phyloP scores from a whole-genome alignment of 2,329 filamentous ascomycete species.

The Neopestalotiopsis rosae region DNA sequence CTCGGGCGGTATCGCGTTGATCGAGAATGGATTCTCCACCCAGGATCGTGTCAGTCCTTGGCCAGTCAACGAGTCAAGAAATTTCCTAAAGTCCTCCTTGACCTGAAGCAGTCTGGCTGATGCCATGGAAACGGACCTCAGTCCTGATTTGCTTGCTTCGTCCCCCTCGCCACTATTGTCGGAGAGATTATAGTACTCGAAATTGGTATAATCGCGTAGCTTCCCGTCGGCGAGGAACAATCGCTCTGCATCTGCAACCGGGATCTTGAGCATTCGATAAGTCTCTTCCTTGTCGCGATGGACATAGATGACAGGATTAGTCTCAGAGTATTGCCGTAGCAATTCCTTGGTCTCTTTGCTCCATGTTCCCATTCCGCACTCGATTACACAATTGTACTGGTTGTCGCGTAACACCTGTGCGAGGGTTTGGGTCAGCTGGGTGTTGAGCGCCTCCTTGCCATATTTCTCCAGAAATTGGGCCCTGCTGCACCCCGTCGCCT shows the following conservation, averaged over 20 bases:
- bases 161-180: constrained; percentile 43
- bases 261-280: constrained; percentile 58
- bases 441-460: constrained; percentile 66
- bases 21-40: constrained; percentile 64
- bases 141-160: constrained; percentile 35
- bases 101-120: constrained; percentile 63
- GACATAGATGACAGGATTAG: constrained; percentile 73
- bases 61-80: constrained; percentile 63
- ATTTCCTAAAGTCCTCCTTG: constrained; percentile 65
- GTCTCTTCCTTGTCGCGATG: constrained; percentile 69
- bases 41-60: constrained; percentile 55
- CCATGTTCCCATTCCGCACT: constrained; percentile 70
- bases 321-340: constrained; percentile 63
- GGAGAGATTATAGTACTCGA: constrained; percentile 75
- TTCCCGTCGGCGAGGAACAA: constrained; percentile 60
- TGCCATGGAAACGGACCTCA: constrained; percentile 52
- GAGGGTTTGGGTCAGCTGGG: constrained; percentile 66
- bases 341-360: constrained; percentile 63
- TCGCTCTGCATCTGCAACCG: constrained; percentile 55
- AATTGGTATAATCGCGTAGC: constrained; percentile 68
- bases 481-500: constrained; percentile 65
- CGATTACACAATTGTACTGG: constrained; percentile 68
- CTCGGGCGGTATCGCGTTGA: constrained; percentile 64
- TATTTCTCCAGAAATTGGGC: constrained; percentile 65
- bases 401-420: constrained; percentile 65